Base-by-base conservation (phyloP, 306 rosid genomes). In the Dalbergia cultrata region DNA sequence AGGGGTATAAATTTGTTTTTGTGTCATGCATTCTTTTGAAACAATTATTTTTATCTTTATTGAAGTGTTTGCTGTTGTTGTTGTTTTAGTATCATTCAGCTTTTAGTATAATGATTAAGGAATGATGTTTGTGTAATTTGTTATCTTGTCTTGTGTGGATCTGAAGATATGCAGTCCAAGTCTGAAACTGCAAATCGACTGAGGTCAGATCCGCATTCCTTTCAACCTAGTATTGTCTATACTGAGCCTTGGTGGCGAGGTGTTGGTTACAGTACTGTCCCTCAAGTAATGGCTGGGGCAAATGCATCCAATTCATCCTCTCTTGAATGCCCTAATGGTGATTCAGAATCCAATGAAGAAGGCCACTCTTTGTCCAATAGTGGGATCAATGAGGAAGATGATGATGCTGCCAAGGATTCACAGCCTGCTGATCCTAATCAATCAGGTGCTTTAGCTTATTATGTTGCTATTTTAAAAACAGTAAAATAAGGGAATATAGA, bases 191-290 rank as follows among this genome's bases (percentile, higher is more conserved):
- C 86, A 64, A 89, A 89, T 71, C 88, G 47, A 62, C 79, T 79
- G n/a, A 84, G 84, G 71, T 71, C 90, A 49, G 90, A 86, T 90
- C 83, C 86, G 53, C 93, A 87, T 75, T 66, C 88, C 18, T 81
- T 89, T 85, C 89, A 88, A 31, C 88, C 90, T 2, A 21, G 80
- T 21, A 52, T 67, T 83, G 89, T 86, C 81, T 93, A 84, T 82
- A 49, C 84, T 22, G 98, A 95, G 84, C 98, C 97, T 57, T 95
- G 99, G 99, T 95, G 98, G 96, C 94, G 90, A 43, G 87, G 77
- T 53, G 74, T 43, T 70, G 97, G 91, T 33, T 90, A 87, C 87
- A 91, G 88, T 80, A 86, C 93, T 57, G 63, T 85, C 50, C 69
- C 87, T 13, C 88, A 86, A 67, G 69, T 87, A 19, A 26, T 82